Conservation (phyloP, 2,329 filamentous ascomycete species). For the Alternaria metachromatica region DNA sequence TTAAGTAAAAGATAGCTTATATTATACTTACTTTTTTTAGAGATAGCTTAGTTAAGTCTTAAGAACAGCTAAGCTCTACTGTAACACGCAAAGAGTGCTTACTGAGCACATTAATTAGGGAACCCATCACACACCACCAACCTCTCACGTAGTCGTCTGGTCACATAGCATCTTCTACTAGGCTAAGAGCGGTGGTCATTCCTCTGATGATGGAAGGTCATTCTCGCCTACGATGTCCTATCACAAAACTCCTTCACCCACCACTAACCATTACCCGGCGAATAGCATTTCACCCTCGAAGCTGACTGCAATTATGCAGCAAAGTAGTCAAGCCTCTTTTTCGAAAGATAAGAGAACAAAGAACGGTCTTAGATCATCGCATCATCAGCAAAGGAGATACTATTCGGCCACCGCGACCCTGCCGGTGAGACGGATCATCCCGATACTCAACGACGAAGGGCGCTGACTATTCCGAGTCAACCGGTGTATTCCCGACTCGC, state of each 20-base stretch:
- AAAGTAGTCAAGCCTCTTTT: not conserved
- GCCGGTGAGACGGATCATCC: not conserved
- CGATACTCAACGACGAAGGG: not conserved
- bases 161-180: constrained; percentile 8
- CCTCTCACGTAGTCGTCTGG: constrained; percentile 3
- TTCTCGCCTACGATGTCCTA: constrained; percentile 12
- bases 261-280: not conserved
- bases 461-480: not conserved
- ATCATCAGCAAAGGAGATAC: not conserved
- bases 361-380: not conserved
- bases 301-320: not conserved
- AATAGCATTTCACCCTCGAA: not conserved
- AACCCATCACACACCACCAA: not conserved
- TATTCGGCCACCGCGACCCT: not conserved
- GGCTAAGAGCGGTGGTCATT: not conserved
- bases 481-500: not conserved
- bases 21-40: too few relatives aligned
- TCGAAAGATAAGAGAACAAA: not conserved
- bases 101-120: not conserved
- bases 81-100: not conserved
- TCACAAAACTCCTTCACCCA: constrained; percentile 8
- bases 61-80: too few relatives aligned
- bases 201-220: not conserved
- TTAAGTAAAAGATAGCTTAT: too few relatives aligned
- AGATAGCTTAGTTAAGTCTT: too few relatives aligned